Base-by-base conservation (phyloP, 1,139 yeast species). In the Candida glucosophila region DNA sequence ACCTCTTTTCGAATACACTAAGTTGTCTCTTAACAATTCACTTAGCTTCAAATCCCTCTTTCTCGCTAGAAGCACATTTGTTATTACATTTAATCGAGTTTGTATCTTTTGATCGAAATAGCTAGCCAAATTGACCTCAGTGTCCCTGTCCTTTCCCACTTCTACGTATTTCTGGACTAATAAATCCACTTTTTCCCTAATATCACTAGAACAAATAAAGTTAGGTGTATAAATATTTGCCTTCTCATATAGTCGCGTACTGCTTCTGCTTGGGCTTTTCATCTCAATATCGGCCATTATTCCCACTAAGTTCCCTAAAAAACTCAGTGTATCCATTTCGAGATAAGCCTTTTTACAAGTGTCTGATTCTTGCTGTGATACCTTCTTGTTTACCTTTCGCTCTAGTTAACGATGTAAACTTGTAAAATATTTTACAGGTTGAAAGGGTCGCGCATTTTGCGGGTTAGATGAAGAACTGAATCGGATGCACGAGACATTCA, bases 191-290 rank as follows among this genome's bases (percentile, higher is more conserved):
- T 44, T 45, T 14, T 42, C 43, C 0, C 51, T 45, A 6, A 63
- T 51, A 31, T 62, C 60, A 8, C 66, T 58, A 5, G 62, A 50
- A 32, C 57, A 58, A 15, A 63, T 41, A 31, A 61, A 56, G 37
- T 59, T 61, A 20, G 70, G 70, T 33, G 52, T 55, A 27, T 51
- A 41, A 4, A 48, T 42, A 38, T 60, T 65, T 20, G 10, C 12
- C 19, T 10, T 19, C 12, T n/a, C n/a, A n/a, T n/a, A n/a, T n/a
- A n/a, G n/a, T n/a, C n/a, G n/a, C n/a, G n/a, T n/a, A n/a, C n/a
- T n/a, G n/a, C n/a, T n/a, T n/a, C n/a, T n/a, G n/a, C n/a, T n/a
- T n/a, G n/a, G n/a, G n/a, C n/a, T n/a, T n/a, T n/a, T n/a, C n/a
- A n/a, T n/a, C n/a, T n/a, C n/a, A n/a, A n/a, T n/a, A n/a, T n/a